phyloP scores from a whole-genome alignment of 192 early-diverging fungal species.

The Diversispora eburnea region DNA sequence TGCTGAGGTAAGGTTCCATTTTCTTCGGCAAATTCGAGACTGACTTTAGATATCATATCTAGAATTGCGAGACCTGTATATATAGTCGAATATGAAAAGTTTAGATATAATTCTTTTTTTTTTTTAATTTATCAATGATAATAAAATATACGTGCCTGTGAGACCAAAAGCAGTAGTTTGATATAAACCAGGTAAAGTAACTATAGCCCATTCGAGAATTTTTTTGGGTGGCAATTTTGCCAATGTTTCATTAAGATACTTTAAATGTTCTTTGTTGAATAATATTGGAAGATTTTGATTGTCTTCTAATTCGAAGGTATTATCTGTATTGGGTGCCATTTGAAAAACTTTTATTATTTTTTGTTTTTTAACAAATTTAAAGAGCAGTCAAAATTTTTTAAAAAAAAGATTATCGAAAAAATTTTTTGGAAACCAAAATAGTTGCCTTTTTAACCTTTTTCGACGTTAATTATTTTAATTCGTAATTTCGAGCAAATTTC shows the following conservation, averaged over 20 bases:
- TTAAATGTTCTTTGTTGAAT: slow-evolving; percentile 61
- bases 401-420: too few relatives aligned
- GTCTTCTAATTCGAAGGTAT: neutral
- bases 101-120: slow-evolving; percentile 3
- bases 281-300: neutral
- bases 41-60: slow-evolving; percentile 78
- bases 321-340: neutral
- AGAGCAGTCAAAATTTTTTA: too few relatives aligned
- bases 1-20: slow-evolving; percentile 37
- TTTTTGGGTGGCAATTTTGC: slow-evolving; percentile 65
- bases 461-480: too few relatives aligned
- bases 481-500: too few relatives aligned
- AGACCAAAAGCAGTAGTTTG: slow-evolving; percentile 95
- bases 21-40: slow-evolving; percentile 41
- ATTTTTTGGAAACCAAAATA: too few relatives aligned
- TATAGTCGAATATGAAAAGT: neutral
- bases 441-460: too few relatives aligned
- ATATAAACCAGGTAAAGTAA: slow-evolving; percentile 73
- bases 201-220: slow-evolving; percentile 84
- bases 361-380: too few relatives aligned
- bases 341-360: too few relatives aligned
- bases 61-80: slow-evolving; percentile 67
- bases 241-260: slow-evolving; percentile 72
- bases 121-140: neutral
- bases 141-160: slow-evolving; percentile 50